Percentiles rank a stretch among this genome's conserved stretches.
phyloP scores from a whole-genome alignment of 2,329 filamentous ascomycete genomes.

The Lizonia empirigonia region DNA sequence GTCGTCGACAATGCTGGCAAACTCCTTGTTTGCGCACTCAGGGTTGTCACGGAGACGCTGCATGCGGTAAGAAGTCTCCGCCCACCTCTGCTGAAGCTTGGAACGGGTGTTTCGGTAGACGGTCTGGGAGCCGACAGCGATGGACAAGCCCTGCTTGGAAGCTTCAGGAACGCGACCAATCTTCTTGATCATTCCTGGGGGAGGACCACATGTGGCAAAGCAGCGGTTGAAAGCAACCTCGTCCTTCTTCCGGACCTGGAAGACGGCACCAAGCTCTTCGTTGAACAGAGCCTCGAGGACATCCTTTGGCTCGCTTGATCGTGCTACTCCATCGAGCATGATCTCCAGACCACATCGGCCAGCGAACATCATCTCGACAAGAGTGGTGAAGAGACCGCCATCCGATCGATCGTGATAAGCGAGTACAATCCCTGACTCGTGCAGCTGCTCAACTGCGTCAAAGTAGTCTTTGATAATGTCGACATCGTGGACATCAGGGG shows the following conservation, averaged over 20 bases:
- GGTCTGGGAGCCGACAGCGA: conserved; percentile 72
- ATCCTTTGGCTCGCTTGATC: conserved; percentile 65
- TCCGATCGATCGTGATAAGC: conserved; percentile 96
- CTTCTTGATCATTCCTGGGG: conserved; percentile 78
- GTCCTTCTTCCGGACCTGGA: conserved; percentile 87
- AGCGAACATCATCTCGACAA: conserved; percentile 98
- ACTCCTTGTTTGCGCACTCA: conserved; percentile 83
- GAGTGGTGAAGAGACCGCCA: conserved; percentile 86
- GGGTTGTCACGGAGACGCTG: conserved; percentile 90
- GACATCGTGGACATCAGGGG: conserved; percentile 83
- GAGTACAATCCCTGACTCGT: conserved; percentile 74
- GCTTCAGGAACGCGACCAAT: conserved; percentile 76
- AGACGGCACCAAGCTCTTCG: conserved; percentile 93
- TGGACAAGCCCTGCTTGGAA: conserved; percentile 74
- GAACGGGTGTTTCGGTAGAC: conserved; percentile 72
- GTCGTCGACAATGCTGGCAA: conserved; percentile 73
- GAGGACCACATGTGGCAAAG: conserved; percentile 88
- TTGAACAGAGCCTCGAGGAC: conserved; percentile 86
- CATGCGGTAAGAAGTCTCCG: conserved; percentile 86
- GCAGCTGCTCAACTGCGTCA: conserved; percentile 75
- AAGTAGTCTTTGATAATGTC: conserved; percentile 88
- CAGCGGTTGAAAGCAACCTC: conserved; percentile 85
- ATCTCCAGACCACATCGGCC: conserved; percentile 87
- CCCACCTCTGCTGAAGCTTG: conserved; percentile 85
- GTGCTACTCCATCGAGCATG: conserved; percentile 74